These are phyloP conservation scores for Bathelium albidoporum DNA, from an alignment of 495 filamentous ascomycete genomes.

Conservation along the genomic window DNA sequence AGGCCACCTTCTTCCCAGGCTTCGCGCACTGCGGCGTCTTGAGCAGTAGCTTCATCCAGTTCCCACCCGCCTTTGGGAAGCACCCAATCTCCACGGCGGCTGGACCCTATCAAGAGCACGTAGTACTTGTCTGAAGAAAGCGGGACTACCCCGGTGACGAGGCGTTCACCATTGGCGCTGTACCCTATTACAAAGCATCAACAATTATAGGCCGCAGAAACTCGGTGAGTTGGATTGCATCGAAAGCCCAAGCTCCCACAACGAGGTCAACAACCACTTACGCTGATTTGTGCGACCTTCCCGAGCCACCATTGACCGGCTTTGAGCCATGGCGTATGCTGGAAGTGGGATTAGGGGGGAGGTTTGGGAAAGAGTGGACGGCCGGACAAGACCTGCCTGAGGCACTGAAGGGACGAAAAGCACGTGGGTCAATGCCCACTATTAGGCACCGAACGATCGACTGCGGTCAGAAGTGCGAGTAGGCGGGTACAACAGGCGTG, in stretches of 20 bases:
- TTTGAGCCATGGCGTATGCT: constrained; percentile 22
- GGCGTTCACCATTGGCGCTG: constrained; percentile 78
- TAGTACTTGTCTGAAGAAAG: constrained; percentile 60
- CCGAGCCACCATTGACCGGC: constrained; percentile 35
- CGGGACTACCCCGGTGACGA: constrained; percentile 92
- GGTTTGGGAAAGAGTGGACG: not conserved
- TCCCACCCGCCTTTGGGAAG: constrained; percentile 98
- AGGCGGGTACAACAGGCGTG: not conserved
- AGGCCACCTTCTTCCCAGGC: constrained; percentile 99
- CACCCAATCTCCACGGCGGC: constrained; percentile 82
- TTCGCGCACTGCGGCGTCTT: constrained; percentile 65
- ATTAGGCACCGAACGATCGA: not conserved
- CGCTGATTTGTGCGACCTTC: constrained; percentile 42
- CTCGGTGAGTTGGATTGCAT: not conserved
- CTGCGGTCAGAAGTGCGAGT: not conserved
- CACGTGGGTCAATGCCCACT: not conserved
- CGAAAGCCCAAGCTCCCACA: not conserved
- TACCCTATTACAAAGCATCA: constrained; percentile 46
- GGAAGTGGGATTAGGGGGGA: not conserved
- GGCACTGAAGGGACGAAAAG: not conserved
- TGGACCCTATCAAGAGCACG: constrained; percentile 89
- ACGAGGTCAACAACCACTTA: constrained; percentile 22
- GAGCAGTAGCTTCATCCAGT: constrained; percentile 65
- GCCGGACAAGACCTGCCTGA: not conserved
- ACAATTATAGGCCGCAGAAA: not conserved